phyloP scores from a whole-genome alignment of 1,284 basidiomycete genomes.

The Schizophyllum amplum region DNA sequence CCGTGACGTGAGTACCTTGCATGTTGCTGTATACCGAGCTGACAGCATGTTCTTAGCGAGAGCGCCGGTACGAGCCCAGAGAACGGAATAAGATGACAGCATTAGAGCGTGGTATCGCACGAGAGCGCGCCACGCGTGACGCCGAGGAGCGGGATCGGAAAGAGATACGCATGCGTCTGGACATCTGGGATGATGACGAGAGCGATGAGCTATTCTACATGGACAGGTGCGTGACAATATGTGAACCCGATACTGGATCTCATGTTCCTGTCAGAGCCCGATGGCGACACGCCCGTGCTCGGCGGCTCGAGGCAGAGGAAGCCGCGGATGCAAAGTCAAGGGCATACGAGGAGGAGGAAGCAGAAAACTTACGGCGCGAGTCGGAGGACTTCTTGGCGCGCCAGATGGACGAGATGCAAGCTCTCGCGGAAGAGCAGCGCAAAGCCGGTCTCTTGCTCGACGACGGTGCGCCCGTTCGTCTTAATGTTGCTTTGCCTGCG shows the following conservation, averaged over 20 bases:
- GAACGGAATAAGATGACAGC: slow-evolving; percentile 70
- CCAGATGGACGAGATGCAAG: slow-evolving; percentile 89
- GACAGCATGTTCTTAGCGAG: slow-evolving; percentile 41
- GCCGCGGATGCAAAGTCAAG: slow-evolving; percentile 78
- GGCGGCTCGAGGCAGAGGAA: slow-evolving; percentile 65
- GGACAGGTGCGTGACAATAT: slow-evolving; percentile 52
- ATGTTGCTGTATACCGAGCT: slow-evolving; percentile 3
- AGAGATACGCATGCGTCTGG: slow-evolving; percentile 66
- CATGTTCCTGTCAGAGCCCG: slow-evolving; percentile 39
- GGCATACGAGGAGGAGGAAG: slow-evolving; percentile 74
- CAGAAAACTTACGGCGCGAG: slow-evolving; percentile 75
- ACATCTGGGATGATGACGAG: slow-evolving; percentile 87
- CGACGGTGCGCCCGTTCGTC: slow-evolving; percentile 79
- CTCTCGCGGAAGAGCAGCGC: slow-evolving; percentile 78
- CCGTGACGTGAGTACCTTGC: slow-evolving; percentile 66
- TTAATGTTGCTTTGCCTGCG: slow-evolving; percentile 63
- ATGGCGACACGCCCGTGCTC: slow-evolving; percentile 67
- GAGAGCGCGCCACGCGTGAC: slow-evolving; percentile 64
- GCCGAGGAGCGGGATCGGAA: slow-evolving; percentile 66
- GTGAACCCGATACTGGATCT: not conserved
- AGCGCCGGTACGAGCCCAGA: slow-evolving; percentile 73
- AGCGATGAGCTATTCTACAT: slow-evolving; percentile 81
- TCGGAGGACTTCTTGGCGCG: slow-evolving; percentile 82
- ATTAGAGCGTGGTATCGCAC: slow-evolving; percentile 66
- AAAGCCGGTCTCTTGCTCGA: slow-evolving; percentile 85